Evolutionary conservation across 192 early-diverging fungal species (phyloP).

Genomic region (Phlyctochytrium planicorne): DNA sequence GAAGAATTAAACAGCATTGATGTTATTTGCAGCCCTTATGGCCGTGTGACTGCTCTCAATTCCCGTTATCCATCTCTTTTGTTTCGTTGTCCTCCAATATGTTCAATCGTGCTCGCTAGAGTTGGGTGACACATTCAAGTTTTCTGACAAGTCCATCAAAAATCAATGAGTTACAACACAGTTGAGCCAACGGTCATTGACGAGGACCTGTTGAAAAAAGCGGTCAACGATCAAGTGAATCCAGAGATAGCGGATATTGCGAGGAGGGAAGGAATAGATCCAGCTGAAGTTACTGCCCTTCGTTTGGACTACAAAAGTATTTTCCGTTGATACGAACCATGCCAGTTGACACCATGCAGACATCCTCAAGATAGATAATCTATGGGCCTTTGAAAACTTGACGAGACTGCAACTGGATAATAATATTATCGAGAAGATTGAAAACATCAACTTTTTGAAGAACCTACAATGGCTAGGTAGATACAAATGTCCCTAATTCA

Average conservation of each 20-base stretch:
- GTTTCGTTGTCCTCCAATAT: too few relatives aligned
- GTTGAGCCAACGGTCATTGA: conserved; percentile 66
- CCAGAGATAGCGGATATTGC: conserved; percentile 63
- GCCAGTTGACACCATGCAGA: conserved; percentile 26
- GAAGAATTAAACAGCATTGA: too few relatives aligned
- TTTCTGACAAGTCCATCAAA: not conserved
- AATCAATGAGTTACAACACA: conserved; percentile 43
- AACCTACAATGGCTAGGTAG: conserved; percentile 64
- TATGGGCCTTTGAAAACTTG: conserved; percentile 60
- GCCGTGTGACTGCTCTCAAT: too few relatives aligned
- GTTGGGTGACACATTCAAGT: not conserved
- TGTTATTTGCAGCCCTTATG: too few relatives aligned
- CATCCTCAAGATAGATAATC: conserved; percentile 65
- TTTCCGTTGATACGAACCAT: not conserved
- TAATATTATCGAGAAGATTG: conserved; percentile 68
- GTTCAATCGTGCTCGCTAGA: not conserved
- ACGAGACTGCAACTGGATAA: conserved; percentile 66
- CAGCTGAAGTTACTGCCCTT: conserved; percentile 43
- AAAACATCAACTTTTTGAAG: conserved; percentile 57
- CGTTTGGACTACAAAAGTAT: conserved; percentile 66
- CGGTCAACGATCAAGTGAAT: conserved; percentile 56
- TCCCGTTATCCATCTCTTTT: too few relatives aligned
- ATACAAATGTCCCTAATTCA: not conserved
- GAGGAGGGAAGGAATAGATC: conserved; percentile 57
- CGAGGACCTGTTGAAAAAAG: conserved; percentile 58